phyloP scores from a whole-genome alignment of 2,329 filamentous ascomycete species.

The Cyphellophora europaea region DNA sequence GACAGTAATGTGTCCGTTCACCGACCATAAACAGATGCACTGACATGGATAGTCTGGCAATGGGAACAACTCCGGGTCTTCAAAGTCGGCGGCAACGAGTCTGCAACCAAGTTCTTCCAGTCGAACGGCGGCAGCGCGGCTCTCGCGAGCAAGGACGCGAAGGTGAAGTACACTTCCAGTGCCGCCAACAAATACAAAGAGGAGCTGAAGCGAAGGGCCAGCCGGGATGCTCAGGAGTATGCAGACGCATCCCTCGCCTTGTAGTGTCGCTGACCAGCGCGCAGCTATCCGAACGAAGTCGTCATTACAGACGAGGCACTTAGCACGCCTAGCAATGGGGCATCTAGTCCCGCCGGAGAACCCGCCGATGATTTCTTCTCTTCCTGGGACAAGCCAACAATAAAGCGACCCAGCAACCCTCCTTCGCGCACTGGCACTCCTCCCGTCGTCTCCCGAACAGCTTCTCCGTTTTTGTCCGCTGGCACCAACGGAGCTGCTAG shows the following conservation, averaged over 20 bases:
- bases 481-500: slow-evolving; percentile 57
- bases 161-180: slow-evolving; percentile 91
- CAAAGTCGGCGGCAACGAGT: slow-evolving; percentile 98
- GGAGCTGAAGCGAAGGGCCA: slow-evolving; percentile 78
- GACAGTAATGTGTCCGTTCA: too few relatives aligned
- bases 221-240: slow-evolving; percentile 75
- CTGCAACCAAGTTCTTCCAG: slow-evolving; percentile 96
- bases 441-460: slow-evolving; percentile 66
- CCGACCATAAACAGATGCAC: slow-evolving; percentile 24
- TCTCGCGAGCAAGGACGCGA: slow-evolving; percentile 89
- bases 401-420: slow-evolving; percentile 92
- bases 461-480: slow-evolving; percentile 82
- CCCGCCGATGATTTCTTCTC: slow-evolving; percentile 83
- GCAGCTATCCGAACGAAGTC: slow-evolving; percentile 74
- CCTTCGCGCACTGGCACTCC: slow-evolving; percentile 84
- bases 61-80: slow-evolving; percentile 96
- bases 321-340: slow-evolving; percentile 52
- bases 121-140: slow-evolving; percentile 89
- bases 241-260: too few relatives aligned
- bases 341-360: slow-evolving; percentile 71
- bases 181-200: slow-evolving; percentile 98
- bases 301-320: slow-evolving; percentile 65
- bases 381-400: slow-evolving; percentile 95
- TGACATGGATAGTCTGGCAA: slow-evolving; percentile 69
- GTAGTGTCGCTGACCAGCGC: slow-evolving; percentile 5